phyloP scores from a whole-genome alignment of 768 basidiomycete species.

The Tulasnella sp. region DNA sequence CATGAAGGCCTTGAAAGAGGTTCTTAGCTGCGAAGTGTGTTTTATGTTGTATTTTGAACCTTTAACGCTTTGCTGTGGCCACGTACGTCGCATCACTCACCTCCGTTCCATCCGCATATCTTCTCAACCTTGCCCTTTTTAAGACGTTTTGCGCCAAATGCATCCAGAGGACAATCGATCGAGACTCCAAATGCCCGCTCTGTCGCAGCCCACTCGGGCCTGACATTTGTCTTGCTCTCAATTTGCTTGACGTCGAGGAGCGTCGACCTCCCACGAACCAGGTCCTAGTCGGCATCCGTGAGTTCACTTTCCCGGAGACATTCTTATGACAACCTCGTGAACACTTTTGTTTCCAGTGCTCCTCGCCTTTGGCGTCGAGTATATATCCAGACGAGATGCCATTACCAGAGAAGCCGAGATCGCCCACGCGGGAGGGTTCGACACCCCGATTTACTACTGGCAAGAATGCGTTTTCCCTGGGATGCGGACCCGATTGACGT shows the following conservation, averaged over 20 bases:
- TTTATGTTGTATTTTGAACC: slow-evolving; percentile 12
- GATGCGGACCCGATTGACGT: slow-evolving; percentile 1
- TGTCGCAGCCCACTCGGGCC: neutral
- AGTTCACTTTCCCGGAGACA: neutral
- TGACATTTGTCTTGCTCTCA: neutral
- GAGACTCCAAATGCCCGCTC: slow-evolving; percentile 1
- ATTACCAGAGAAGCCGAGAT: neutral
- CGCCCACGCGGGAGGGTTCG: neutral
- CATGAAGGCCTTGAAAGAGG: slow-evolving; percentile 3
- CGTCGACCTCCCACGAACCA: neutral
- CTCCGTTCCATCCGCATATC: neutral
- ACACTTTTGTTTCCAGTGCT: neutral
- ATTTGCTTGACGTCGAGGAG: neutral
- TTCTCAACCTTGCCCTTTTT: neutral
- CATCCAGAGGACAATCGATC: slow-evolving; percentile 3
- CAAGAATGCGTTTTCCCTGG: neutral
- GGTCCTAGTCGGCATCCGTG: slow-evolving; percentile 7
- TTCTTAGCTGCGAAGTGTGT: slow-evolving; percentile 11
- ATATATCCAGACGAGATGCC: neutral
- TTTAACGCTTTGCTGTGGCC: slow-evolving; percentile 4
- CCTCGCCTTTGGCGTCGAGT: neutral
- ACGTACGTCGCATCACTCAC: neutral
- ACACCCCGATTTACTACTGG: slow-evolving; percentile 1
- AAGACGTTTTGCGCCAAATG: slow-evolving; percentile 12
- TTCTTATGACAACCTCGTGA: neutral